phyloP scores from a whole-genome alignment of 1,284 basidiomycete genomes.

The Boletus subluridellus region DNA sequence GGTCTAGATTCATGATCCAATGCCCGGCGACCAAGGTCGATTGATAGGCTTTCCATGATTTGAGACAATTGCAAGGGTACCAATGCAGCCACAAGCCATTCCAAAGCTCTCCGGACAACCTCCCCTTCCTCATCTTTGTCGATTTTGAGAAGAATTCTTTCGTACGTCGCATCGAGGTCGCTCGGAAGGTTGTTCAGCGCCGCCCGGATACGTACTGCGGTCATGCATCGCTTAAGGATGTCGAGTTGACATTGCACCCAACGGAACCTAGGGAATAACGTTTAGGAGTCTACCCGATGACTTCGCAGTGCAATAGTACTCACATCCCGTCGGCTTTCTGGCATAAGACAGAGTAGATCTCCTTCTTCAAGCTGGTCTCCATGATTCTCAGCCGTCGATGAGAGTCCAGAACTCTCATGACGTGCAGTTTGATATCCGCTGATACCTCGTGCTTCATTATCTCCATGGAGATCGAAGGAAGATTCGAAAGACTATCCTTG shows the following conservation, averaged over 20 bases:
- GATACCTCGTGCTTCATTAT: not conserved
- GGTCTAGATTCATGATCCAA: not conserved
- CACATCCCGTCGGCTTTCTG: constrained; percentile 3
- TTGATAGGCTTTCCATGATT: constrained; percentile 7
- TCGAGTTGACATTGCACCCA: constrained; percentile 16
- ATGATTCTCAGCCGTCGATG: not conserved
- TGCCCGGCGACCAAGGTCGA: not conserved
- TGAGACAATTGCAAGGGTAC: constrained; percentile 7
- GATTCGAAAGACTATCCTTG: not conserved
- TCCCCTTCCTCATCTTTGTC: not conserved
- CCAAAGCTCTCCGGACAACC: not conserved
- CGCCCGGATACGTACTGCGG: not conserved
- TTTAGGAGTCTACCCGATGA: not conserved
- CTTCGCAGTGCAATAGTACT: not conserved
- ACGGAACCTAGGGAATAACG: constrained; percentile 3
- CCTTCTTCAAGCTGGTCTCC: not conserved
- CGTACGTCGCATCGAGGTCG: constrained; percentile 8
- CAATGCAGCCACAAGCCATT: constrained; percentile 11
- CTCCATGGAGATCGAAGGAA: not conserved
- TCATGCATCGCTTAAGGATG: not conserved
- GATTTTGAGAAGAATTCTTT: constrained; percentile 2
- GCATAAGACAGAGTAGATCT: not conserved
- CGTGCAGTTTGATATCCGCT: not conserved
- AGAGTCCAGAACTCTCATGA: not conserved
- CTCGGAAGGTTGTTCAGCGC: constrained; percentile 3